Evolutionary conservation across 371 early-diverging fungal genomes (phyloP).

Genomic region (Fennellomyces sp.): DNA sequence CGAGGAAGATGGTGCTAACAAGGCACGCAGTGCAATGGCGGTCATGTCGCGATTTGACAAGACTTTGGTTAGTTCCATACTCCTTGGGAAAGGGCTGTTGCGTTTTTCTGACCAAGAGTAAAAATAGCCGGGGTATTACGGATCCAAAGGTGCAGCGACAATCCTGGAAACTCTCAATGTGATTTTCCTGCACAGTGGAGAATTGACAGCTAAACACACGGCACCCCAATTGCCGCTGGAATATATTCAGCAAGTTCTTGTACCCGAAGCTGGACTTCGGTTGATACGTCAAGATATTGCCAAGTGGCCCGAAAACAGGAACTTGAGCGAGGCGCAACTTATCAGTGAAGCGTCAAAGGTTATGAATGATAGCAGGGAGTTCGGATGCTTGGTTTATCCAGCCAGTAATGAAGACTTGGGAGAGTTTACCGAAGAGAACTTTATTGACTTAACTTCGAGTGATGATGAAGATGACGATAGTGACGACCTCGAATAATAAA

Average conservation of each 20-base stretch:
- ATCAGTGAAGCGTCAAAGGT: constrained; percentile 39
- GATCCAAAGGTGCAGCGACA: constrained; percentile 48
- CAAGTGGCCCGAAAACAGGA: neutral
- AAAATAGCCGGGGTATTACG: constrained; percentile 68
- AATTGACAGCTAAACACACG: constrained; percentile 32
- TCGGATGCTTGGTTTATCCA: constrained; percentile 50
- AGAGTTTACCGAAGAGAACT: constrained; percentile 3
- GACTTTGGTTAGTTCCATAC: constrained; percentile 23
- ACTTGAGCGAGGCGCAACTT: neutral
- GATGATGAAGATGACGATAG: neutral
- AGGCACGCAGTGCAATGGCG: constrained; percentile 50
- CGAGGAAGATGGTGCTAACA: constrained; percentile 36
- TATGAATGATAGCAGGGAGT: constrained; percentile 57
- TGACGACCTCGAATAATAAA: neutral
- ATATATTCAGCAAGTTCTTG: constrained; percentile 63
- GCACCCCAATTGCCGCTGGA: constrained; percentile 57
- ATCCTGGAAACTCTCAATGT: constrained; percentile 41
- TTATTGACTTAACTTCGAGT: neutral
- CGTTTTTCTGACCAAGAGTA: neutral
- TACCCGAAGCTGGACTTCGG: constrained; percentile 60
- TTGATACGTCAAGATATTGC: constrained; percentile 58
- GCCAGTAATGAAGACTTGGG: constrained; percentile 19
- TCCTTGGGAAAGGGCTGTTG: too few relatives aligned
- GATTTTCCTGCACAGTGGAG: constrained; percentile 38
- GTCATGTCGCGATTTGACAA: constrained; percentile 43